A percentile compares a stretch with the other conserved stretches of the same genome.
Conservation (phyloP, 2,329 filamentous ascomycete genomes). For the Septoria linicola region DNA sequence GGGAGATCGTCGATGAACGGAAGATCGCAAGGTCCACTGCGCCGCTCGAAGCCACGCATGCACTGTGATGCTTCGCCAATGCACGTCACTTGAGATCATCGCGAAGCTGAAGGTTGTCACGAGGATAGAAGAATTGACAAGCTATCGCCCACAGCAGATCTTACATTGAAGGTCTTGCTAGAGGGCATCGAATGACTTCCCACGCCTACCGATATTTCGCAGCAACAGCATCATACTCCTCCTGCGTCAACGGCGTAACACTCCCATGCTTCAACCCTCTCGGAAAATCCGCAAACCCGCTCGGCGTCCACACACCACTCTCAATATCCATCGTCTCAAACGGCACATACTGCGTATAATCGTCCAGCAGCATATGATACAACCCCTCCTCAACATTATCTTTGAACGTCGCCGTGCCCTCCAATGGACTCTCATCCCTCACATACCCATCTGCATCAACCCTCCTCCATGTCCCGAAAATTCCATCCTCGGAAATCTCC, state of each 20-base stretch:
- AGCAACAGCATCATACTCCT: constrained; percentile 44
- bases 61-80: too few relatives aligned
- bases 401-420: constrained; percentile 45
- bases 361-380: constrained; percentile 54
- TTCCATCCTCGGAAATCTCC: constrained; percentile 49
- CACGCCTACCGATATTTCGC: constrained; percentile 13
- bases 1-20: too few relatives aligned
- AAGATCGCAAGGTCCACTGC: too few relatives aligned
- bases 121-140: too few relatives aligned
- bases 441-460: constrained; percentile 4
- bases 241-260: constrained; percentile 50
- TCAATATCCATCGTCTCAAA: constrained; percentile 44
- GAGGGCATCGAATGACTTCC: too few relatives aligned
- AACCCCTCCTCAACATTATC: constrained; percentile 37
- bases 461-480: constrained; percentile 53
- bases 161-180: too few relatives aligned
- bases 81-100: too few relatives aligned
- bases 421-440: constrained; percentile 22
- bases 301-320: constrained; percentile 51
- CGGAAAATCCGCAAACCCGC: constrained; percentile 46
- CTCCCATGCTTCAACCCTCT: constrained; percentile 53
- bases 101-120: too few relatives aligned
- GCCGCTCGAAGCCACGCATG: too few relatives aligned
- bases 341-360: constrained; percentile 50
- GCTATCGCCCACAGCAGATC: too few relatives aligned